Conservation (phyloP, 345 rosid genomes). For the Salix caprea region DNA sequence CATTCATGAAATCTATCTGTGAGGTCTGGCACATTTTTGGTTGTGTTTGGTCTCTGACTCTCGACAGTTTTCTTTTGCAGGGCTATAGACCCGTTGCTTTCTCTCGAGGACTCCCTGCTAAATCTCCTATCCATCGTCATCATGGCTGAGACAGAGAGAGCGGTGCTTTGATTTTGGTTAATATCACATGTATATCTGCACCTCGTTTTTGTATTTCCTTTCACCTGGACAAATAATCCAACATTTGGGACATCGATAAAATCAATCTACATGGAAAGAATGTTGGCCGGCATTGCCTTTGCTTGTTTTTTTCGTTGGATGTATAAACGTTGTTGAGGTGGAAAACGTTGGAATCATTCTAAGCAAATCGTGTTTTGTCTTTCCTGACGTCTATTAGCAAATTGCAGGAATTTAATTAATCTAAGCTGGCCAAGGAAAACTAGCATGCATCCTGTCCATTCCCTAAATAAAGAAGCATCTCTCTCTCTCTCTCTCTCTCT, state of each 20-base stretch:
- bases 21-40: slow-evolving; percentile 41
- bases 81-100: slow-evolving; percentile 12
- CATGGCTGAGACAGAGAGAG: neutral
- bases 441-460: too few species aligned
- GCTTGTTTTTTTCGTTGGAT: too few species aligned
- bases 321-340: too few species aligned
- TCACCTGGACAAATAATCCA: neutral
- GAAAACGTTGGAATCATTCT: too few species aligned
- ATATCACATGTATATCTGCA: neutral
- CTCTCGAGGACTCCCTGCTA: slow-evolving; percentile 20
- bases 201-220: neutral
- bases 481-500: too few species aligned
- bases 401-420: too few species aligned
- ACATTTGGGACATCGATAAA: neutral
- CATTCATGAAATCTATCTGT: slow-evolving; percentile 67
- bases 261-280: neutral
- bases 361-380: too few species aligned
- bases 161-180: neutral
- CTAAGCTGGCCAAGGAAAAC: too few species aligned
- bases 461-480: too few species aligned
- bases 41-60: slow-evolving; percentile 9
- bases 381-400: too few species aligned
- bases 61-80: slow-evolving; percentile 32
- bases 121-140: slow-evolving; percentile 29
- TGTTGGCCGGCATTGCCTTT: neutral